A percentile compares a stretch with the other conserved stretches of the same genome.
Conservation (phyloP, 441 rosid species). For the Corymbia citriodora region DNA sequence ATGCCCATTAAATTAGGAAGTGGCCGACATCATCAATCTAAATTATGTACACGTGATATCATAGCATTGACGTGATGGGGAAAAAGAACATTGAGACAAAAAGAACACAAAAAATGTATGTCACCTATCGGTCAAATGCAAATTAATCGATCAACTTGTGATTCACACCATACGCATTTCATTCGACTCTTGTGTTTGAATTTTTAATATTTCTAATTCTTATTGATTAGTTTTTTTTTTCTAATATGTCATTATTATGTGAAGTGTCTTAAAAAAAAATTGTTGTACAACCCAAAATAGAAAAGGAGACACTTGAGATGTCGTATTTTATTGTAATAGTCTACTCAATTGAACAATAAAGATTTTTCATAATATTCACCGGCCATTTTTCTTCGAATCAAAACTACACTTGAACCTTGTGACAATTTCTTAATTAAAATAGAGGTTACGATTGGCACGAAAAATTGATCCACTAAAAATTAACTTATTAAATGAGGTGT, state of each 20-base stretch:
- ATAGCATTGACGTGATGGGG: neutral
- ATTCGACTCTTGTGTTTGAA: neutral
- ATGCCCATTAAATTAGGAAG: neutral
- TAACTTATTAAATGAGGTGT: neutral
- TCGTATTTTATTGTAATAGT: neutral
- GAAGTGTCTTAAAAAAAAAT: neutral
- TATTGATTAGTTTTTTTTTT: neutral
- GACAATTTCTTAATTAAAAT: neutral
- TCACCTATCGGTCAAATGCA: neutral
- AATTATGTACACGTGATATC: neutral
- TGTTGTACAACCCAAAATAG: neutral
- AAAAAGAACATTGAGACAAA: neutral
- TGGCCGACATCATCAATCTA: neutral
- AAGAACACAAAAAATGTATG: neutral
- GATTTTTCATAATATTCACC: conserved; percentile 27
- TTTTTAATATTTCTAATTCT: neutral
- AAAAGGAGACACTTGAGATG: neutral
- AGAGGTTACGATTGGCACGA: neutral
- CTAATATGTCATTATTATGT: neutral
- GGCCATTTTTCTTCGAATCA: neutral
- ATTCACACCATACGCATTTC: neutral
- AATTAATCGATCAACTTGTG: neutral
- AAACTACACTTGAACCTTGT: neutral
- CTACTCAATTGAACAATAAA: neutral
- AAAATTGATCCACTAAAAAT: neutral